Evolutionary conservation across 257 asterid genomes (phyloP).

Genomic region (Echium plantagineum): DNA sequence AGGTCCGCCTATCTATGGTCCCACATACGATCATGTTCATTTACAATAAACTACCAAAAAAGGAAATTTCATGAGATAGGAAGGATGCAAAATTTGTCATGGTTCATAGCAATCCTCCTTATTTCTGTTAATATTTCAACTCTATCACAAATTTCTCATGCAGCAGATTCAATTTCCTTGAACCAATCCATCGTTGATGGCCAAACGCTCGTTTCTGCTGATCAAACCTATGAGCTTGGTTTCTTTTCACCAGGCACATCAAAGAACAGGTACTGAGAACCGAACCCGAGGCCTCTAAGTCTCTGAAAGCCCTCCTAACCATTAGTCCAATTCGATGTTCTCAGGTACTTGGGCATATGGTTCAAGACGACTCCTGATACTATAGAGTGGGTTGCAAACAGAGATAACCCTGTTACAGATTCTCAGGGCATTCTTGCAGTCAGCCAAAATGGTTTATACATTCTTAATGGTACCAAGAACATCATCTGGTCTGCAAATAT

Average conservation of each 20-base stretch:
- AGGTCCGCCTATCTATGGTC: background rate
- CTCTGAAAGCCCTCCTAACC: too few relatives aligned
- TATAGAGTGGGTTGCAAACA: slow-evolving; percentile 13
- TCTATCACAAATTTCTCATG: background rate
- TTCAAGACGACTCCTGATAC: slow-evolving; percentile 5
- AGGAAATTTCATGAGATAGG: background rate
- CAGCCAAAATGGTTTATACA: slow-evolving; percentile 7
- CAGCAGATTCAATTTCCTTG: background rate
- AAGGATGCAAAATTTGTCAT: background rate
- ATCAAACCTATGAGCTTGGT: slow-evolving; percentile 18
- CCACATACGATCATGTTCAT: background rate
- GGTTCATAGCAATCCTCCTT: background rate
- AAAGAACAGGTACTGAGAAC: slow-evolving; percentile 1
- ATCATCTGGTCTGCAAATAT: slow-evolving; percentile 19
- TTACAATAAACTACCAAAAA: too few relatives aligned
- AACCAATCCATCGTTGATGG: slow-evolving; percentile 4
- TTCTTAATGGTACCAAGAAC: slow-evolving; percentile 11
- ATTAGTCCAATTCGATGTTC: too few relatives aligned
- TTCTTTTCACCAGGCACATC: slow-evolving; percentile 21
- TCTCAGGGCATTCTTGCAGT: slow-evolving; percentile 13
- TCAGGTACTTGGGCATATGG: slow-evolving; percentile 15
- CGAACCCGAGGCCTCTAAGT: too few relatives aligned
- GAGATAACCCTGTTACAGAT: slow-evolving; percentile 10
- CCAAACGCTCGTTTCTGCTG: slow-evolving; percentile 8
- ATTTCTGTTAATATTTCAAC: background rate